These are phyloP conservation scores for Daedaleopsis sinensis DNA, from an alignment of 768 basidiomycete genomes.

Conservation along the genomic window DNA sequence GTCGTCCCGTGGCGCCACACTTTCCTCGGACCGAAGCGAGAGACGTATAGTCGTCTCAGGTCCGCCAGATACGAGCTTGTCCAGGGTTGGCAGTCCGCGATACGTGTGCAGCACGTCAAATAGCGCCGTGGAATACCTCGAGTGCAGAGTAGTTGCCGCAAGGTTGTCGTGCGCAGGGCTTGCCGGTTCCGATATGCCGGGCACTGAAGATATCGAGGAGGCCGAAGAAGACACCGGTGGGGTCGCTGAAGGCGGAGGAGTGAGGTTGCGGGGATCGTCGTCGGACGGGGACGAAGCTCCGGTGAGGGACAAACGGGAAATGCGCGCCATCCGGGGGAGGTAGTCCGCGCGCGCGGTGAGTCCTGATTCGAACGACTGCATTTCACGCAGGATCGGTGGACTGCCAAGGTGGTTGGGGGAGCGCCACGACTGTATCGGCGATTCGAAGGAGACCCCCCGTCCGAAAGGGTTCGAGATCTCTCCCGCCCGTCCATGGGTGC, in stretches of 20 bases:
- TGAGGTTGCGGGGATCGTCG: conserved; percentile 1
- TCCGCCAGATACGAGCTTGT: conserved; percentile 59
- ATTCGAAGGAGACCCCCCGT: conserved; percentile 59
- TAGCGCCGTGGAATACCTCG: conserved; percentile 72
- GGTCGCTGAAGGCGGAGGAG: conserved; percentile 17
- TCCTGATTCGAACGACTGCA: conserved; percentile 88
- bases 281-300: conserved; percentile 4
- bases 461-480: conserved; percentile 65
- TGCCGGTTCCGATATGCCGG: conserved; percentile 23
- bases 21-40: conserved; percentile 65
- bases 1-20: conserved; percentile 79
- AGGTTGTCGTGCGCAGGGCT: conserved; percentile 35
- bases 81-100: conserved; percentile 73
- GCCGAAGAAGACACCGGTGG: conserved; percentile 11
- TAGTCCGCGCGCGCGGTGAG: conserved; percentile 68
- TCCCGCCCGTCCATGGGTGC: conserved; percentile 11
- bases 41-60: conserved; percentile 70
- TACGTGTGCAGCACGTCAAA: conserved; percentile 85
- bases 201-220: conserved; percentile 9
- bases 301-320: conserved; percentile 20
- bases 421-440: conserved; percentile 54
- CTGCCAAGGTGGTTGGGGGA: conserved; percentile 39
- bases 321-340: conserved; percentile 20
- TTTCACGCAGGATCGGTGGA: conserved; percentile 65
- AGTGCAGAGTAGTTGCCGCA: conserved; percentile 54